phyloP scores from a whole-genome alignment of 163 green algal species.

The Chlorella variabilis region DNA sequence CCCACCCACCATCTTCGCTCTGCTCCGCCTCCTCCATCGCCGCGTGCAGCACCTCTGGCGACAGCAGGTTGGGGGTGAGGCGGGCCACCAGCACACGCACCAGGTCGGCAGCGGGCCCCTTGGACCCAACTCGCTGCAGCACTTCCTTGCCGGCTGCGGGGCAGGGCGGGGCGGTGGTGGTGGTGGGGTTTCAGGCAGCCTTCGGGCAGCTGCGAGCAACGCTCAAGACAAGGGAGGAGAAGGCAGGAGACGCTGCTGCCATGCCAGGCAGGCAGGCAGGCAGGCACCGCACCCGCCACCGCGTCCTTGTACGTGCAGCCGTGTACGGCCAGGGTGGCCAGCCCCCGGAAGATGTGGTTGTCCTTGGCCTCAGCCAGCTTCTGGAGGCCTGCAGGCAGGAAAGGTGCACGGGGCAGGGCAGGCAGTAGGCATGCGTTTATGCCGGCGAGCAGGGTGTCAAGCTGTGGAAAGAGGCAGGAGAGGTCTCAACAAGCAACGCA shows the following conservation, averaged over 20 bases:
- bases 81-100: conserved; percentile 39
- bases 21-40: conserved; percentile 36
- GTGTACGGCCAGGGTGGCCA: conserved; percentile 37
- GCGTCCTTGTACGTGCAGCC: conserved; percentile 40
- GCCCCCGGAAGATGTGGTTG: conserved; percentile 61
- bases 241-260: too few species aligned
- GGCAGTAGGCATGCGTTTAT: not conserved
- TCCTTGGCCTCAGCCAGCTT: conserved; percentile 56
- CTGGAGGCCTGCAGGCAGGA: conserved; percentile 38
- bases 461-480: too few species aligned
- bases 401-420: not conserved
- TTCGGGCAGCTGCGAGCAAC: too few species aligned
- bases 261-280: too few species aligned
- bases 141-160: conserved; percentile 35
- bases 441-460: too few species aligned
- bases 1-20: conserved; percentile 20
- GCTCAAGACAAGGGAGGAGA: too few species aligned
- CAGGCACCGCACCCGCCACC: not conserved
- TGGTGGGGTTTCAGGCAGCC: too few species aligned
- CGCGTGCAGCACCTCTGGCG: conserved; percentile 47
- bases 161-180: too few species aligned
- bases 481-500: too few species aligned
- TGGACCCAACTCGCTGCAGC: conserved; percentile 49
- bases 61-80: conserved; percentile 51
- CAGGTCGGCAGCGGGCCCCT: conserved; percentile 44